phyloP scores from a whole-genome alignment of 768 basidiomycete genomes.

The Kwoniella heveanensis region DNA sequence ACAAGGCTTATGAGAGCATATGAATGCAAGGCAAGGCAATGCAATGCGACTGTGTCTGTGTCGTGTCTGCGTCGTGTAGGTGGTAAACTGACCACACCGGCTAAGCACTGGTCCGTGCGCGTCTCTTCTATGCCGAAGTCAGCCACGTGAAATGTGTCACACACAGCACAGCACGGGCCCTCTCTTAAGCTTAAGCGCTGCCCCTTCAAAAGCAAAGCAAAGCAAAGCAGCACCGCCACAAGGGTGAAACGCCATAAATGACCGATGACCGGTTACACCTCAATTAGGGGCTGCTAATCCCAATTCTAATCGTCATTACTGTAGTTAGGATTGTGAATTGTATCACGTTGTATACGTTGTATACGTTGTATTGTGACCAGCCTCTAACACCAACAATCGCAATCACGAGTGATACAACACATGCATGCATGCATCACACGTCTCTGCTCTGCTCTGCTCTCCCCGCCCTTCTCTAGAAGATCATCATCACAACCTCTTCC shows the following conservation, averaged over 20 bases:
- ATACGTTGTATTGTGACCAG: background rate
- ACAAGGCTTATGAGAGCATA: too few relatives aligned
- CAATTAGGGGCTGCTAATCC: background rate
- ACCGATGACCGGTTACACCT: background rate
- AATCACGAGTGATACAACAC: too few relatives aligned
- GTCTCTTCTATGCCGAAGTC: background rate
- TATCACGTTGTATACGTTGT: too few relatives aligned
- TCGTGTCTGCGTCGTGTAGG: background rate
- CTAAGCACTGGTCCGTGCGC: constrained; percentile 15
- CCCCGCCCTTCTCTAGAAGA: background rate
- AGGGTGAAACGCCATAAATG: constrained; percentile 16
- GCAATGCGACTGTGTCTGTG: background rate
- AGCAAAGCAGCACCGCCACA: constrained; percentile 16
- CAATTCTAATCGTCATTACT: too few relatives aligned
- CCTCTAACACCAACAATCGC: too few relatives aligned
- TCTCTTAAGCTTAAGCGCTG: too few relatives aligned
- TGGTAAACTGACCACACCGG: background rate
- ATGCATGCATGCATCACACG: background rate
- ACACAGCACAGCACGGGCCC: background rate
- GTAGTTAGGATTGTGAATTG: too few relatives aligned
- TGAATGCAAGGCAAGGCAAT: background rate
- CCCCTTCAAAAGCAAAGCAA: too few relatives aligned
- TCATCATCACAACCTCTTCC: background rate
- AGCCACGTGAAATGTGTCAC: constrained; percentile 5
- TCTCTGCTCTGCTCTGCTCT: background rate